Conservation (phyloP, 345 rosid genomes). For the Zanthoxylum bungeanum region DNA sequence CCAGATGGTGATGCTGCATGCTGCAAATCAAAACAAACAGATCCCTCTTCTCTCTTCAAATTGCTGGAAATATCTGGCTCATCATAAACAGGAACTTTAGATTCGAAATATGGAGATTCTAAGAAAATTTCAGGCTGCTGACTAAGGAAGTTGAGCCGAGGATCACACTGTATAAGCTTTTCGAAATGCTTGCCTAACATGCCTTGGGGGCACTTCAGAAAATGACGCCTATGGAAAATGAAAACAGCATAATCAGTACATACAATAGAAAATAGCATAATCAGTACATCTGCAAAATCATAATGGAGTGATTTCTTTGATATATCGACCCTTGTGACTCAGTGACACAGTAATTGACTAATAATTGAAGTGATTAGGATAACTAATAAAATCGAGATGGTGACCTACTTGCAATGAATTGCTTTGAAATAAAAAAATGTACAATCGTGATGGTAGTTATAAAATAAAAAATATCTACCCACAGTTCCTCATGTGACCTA, state of each 20-base stretch:
- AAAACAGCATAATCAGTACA: background rate
- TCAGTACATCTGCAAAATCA: no score
- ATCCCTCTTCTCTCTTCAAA: conserved; percentile 20
- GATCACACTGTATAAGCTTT: conserved; percentile 71
- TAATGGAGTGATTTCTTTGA: background rate
- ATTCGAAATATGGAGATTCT: conserved; percentile 60
- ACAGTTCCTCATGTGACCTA: background rate
- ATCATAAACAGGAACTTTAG: conserved; percentile 30
- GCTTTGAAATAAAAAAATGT: background rate
- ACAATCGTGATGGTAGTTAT: background rate
- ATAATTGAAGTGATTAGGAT: background rate
- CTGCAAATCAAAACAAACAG: conserved; percentile 28
- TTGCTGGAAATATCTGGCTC: conserved; percentile 34
- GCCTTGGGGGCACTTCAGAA: conserved; percentile 54
- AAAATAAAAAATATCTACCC: background rate
- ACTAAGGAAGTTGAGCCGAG: conserved; percentile 60
- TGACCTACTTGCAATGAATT: background rate
- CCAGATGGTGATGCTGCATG: conserved; percentile 30
- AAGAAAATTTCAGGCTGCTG: conserved; percentile 45
- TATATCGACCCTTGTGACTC: background rate
- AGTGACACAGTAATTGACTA: background rate
- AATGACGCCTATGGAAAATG: conserved; percentile 44
- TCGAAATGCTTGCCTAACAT: conserved; percentile 58
- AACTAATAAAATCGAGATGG: background rate
- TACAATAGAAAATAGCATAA: no score